A percentile compares a stretch with the other conserved stretches of the same genome.
Conservation (phyloP, 805 yeast genomes). For the Candida michaelii region DNA sequence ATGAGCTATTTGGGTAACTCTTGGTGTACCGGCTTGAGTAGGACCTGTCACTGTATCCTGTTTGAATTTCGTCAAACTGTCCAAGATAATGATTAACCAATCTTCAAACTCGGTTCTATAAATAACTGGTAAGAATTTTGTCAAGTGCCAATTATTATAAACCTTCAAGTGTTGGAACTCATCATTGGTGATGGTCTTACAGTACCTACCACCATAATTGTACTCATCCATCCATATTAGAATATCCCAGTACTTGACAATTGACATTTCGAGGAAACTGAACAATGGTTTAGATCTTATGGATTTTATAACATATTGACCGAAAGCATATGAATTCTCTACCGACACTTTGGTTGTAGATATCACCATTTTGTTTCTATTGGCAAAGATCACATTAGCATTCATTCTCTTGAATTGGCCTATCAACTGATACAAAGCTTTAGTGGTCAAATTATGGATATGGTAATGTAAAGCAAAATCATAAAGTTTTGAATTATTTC, state of each 20-base stretch:
- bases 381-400: constrained; percentile 77
- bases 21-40: constrained; percentile 47
- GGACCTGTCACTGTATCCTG: constrained; percentile 37
- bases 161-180: constrained; percentile 49
- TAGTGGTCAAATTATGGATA: constrained; percentile 80
- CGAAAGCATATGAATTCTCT: constrained; percentile 87
- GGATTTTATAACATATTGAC: constrained; percentile 77
- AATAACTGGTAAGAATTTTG: constrained; percentile 67
- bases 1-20: constrained; percentile 68
- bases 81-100: constrained; percentile 79
- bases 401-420: constrained; percentile 80
- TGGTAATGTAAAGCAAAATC: constrained; percentile 82
- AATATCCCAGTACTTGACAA: constrained; percentile 86
- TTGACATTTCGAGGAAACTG: constrained; percentile 72
- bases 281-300: constrained; percentile 80
- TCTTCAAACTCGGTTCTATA: constrained; percentile 82
- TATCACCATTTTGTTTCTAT: constrained; percentile 68
- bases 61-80: constrained; percentile 61
- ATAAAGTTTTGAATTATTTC: constrained; percentile 68
- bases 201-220: constrained; percentile 76
- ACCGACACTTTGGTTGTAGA: constrained; percentile 76
- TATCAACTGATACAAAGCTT: constrained; percentile 74
- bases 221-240: constrained; percentile 92
- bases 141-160: constrained; percentile 74
- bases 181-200: constrained; percentile 44